phyloP scores from a whole-genome alignment of 805 yeast genomes.

The Wickerhamiella spandovensis region DNA sequence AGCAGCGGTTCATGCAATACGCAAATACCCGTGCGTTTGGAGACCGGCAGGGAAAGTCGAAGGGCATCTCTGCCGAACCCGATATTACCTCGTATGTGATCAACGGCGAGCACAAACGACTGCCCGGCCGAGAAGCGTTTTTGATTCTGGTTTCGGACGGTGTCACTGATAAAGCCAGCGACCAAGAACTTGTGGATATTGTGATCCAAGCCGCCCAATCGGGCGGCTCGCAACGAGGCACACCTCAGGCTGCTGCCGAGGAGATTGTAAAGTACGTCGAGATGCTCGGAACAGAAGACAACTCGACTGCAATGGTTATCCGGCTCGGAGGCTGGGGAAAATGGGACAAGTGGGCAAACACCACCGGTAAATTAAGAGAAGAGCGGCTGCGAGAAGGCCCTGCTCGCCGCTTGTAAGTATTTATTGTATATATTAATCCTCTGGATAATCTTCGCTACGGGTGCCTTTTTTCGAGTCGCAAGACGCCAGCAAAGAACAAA shows the following conservation, averaged over 20 bases:
- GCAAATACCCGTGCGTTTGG: slow-evolving; percentile 95
- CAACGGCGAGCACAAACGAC: slow-evolving; percentile 13
- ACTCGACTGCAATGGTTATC: slow-evolving; percentile 82
- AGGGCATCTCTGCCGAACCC: slow-evolving; percentile 88
- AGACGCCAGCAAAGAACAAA: not conserved
- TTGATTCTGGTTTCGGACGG: slow-evolving; percentile 80
- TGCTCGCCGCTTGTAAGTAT: not conserved
- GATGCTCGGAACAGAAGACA: slow-evolving; percentile 84
- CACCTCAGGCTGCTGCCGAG: slow-evolving; percentile 75
- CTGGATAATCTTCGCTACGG: too few species aligned
- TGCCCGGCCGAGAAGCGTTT: slow-evolving; percentile 83
- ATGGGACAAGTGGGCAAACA: slow-evolving; percentile 65
- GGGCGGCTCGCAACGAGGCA: slow-evolving; percentile 51
- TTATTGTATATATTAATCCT: not conserved
- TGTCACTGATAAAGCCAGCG: slow-evolving; percentile 62
- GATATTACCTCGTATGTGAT: slow-evolving; percentile 36
- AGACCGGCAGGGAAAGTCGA: slow-evolving; percentile 62
- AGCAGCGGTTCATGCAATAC: slow-evolving; percentile 63
- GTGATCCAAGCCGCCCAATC: slow-evolving; percentile 47
- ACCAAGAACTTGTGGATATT: slow-evolving; percentile 85
- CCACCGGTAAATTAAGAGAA: slow-evolving; percentile 74
- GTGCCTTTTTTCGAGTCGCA: not conserved
- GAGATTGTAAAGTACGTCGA: slow-evolving; percentile 77
- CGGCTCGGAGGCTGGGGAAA: slow-evolving; percentile 85
- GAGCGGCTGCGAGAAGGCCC: slow-evolving; percentile 35